Percentiles rank a stretch among this genome's conserved stretches.
These are phyloP conservation scores for Suhomyces canberraensis DNA, from an alignment of 805 yeast genomes.

Conservation along the genomic window DNA sequence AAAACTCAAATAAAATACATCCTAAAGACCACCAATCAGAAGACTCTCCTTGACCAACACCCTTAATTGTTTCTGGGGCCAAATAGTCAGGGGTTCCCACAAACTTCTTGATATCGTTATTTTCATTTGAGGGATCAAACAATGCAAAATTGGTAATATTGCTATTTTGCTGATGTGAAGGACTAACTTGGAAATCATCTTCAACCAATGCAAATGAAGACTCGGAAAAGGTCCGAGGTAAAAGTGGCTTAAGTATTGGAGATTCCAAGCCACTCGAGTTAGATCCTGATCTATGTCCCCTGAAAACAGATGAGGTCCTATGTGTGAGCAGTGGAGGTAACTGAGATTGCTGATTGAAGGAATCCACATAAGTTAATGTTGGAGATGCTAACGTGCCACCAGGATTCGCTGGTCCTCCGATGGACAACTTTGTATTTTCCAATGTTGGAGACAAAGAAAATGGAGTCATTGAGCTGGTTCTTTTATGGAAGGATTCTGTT, in stretches of 20 bases:
- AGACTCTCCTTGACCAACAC: slow-evolving; percentile 74
- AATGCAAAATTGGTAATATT: slow-evolving; percentile 48
- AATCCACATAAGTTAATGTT: slow-evolving; percentile 11
- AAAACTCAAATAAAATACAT: slow-evolving; percentile 86
- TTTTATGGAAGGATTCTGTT: slow-evolving; percentile 24
- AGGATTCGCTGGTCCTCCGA: slow-evolving; percentile 4
- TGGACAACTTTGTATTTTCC: slow-evolving; percentile 22
- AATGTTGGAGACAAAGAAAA: slow-evolving; percentile 41
- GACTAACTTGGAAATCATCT: slow-evolving; percentile 42
- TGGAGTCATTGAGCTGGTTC: slow-evolving; percentile 43
- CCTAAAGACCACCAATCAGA: slow-evolving; percentile 99
- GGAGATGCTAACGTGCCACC: slow-evolving; percentile 12
- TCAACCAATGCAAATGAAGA: slow-evolving; percentile 55
- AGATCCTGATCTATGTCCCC: slow-evolving; percentile 23
- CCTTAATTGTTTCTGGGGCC: slow-evolving; percentile 93
- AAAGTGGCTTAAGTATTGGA: slow-evolving; percentile 47
- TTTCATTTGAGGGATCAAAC: slow-evolving; percentile 65
- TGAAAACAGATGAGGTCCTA: slow-evolving; percentile 9
- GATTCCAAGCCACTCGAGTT: slow-evolving; percentile 44
- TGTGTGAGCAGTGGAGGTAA: slow-evolving; percentile 8
- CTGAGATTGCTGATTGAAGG: slow-evolving; percentile 6
- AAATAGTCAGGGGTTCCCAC: slow-evolving; percentile 98
- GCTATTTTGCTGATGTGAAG: slow-evolving; percentile 18
- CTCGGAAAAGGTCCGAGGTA: slow-evolving; percentile 51
- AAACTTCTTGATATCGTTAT: slow-evolving; percentile 55